Evolutionary conservation across 176 grass and related monocot species (phyloP), one percentile per base, ranked within the genome.

Genomic region (Aechmea fasciata): DNA sequence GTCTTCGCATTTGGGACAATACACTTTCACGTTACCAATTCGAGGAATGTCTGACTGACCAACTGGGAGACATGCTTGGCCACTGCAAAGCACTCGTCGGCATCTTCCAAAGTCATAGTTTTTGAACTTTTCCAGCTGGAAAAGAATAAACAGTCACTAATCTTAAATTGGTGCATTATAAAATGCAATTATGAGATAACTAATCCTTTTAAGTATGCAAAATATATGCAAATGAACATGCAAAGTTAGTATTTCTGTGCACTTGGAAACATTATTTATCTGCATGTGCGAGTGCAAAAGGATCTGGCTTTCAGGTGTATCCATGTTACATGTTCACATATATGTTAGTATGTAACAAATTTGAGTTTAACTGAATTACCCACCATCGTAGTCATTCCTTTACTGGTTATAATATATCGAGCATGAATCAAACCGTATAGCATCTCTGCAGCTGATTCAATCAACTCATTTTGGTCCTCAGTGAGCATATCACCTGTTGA

Each of bases 361-460:
- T 41, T 41, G 33, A 41, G 33, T 41, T 41, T 41, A 41, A 41
- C 7, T 41, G 33, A 41, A 41, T 41, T 41, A 41, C 17, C 61
- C 69, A 96, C 91, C 87, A 96, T 90, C 47, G 91, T 84, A 83
- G 84, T 72, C 63, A 96, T 67, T 49, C 91, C 91, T 87, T 90
- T 96, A 69, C 79, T 90, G n/a, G 91, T 96, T 65, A 87, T 79
- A 82, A 96, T 96, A 73, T 90, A 90, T 49, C 91, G 91, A 5
- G 81, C 91, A 83, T 96, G 91, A 80, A 96, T 90, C 63, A 96
- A 71, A 66, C 91, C 91, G 83, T 96, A 96, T 48, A 96, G 18
- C 87, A 96, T 90, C 82, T 96, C 91, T 29, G 91, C 91, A 75
- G 84, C 91, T 87, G 87, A 90, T 87, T 96, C 91, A 55, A 96